These are phyloP conservation scores for Vigna radiata DNA, from an alignment of 306 rosid genomes.

Conservation along the genomic window DNA sequence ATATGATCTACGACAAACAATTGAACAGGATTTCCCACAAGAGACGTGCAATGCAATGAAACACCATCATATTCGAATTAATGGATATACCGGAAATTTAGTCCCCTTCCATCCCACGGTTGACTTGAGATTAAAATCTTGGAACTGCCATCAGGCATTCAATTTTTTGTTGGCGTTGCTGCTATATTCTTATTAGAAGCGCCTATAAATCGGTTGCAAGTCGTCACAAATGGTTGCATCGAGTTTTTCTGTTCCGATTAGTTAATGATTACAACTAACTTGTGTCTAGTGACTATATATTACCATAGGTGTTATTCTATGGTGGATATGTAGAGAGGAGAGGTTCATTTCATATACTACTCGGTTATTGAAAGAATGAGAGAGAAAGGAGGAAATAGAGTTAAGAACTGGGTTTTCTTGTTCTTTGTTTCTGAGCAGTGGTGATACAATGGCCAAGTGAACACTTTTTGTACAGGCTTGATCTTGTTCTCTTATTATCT, in stretches of 20 bases:
- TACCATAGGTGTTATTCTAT: background rate
- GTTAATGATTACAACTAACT: background rate
- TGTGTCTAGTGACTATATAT: background rate
- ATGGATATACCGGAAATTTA: background rate
- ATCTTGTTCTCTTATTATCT: background rate
- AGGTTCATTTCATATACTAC: background rate
- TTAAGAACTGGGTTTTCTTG: background rate
- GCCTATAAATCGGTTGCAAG: too few species aligned
- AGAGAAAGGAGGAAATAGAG: background rate
- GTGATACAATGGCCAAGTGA: background rate
- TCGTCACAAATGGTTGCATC: background rate
- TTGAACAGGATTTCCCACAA: constrained; percentile 12
- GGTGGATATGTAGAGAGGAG: background rate
- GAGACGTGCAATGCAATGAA: background rate
- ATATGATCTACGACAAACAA: constrained; percentile 15
- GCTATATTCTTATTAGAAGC: background rate
- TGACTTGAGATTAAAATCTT: constrained; percentile 1
- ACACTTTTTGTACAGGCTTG: background rate
- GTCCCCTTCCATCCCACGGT: constrained; percentile 13
- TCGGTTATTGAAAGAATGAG: background rate
- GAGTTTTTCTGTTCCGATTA: too few species aligned
- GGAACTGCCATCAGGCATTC: background rate
- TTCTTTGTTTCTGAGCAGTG: background rate
- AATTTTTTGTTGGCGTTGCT: background rate
- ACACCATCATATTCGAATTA: constrained; percentile 20